Conservation (phyloP, 2,329 filamentous ascomycete species). For the Fusarium siculi region DNA sequence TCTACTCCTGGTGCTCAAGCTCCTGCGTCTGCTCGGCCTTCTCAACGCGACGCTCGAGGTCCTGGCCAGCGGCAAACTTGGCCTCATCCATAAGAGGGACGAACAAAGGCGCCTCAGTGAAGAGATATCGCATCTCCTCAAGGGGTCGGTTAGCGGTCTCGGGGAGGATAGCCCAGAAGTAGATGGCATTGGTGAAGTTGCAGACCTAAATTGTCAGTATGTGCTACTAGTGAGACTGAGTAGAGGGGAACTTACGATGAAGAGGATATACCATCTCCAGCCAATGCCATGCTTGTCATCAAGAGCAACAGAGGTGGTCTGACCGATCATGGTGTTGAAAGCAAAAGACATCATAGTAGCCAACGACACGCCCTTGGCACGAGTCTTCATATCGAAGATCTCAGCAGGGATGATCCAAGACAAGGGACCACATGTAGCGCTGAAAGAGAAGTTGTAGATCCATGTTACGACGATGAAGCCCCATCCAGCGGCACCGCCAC, state of each 20-base stretch:
- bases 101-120: conserved; percentile 72
- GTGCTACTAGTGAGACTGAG: rapidly evolving
- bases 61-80: conserved; percentile 17
- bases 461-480: conserved; percentile 27
- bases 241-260: conserved; percentile 41
- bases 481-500: conserved; percentile 51
- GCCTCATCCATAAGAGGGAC: conserved; percentile 66
- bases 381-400: conserved; percentile 79
- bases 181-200: conserved; percentile 63
- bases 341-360: conserved; percentile 77
- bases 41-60: conserved; percentile 23
- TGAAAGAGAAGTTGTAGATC: conserved; percentile 30
- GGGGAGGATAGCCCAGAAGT: conserved; percentile 73
- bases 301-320: conserved; percentile 66
- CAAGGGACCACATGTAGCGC: conserved; percentile 19
- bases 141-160: conserved; percentile 73
- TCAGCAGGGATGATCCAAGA: conserved; percentile 70
- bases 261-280: conserved; percentile 61
- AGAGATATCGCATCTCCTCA: conserved; percentile 75
- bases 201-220: conserved; percentile 55
- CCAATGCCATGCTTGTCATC: conserved; percentile 52
- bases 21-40: conserved; percentile 26
- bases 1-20: conserved; percentile 16
- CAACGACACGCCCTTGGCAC: conserved; percentile 77
- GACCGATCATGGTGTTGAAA: conserved; percentile 78